A percentile compares a stretch with the other conserved stretches of the same genome.
Conservation (phyloP, 257 asterid species). For the Thymus quinquecostatus region DNA sequence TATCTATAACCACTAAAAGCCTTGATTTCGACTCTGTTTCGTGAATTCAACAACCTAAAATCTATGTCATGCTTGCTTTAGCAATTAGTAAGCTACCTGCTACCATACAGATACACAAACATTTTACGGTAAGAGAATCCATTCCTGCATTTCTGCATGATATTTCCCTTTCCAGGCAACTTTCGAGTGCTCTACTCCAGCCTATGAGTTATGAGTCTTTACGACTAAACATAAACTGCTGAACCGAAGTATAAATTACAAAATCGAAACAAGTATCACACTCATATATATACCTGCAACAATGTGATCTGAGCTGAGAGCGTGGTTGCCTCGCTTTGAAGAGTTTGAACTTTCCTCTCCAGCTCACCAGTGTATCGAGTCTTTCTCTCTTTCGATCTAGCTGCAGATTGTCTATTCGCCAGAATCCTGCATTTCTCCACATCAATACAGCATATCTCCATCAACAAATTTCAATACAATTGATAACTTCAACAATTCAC, state of each 20-base stretch:
- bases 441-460: constrained; percentile 20
- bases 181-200: background rate
- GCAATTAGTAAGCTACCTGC: background rate
- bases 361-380: constrained; percentile 78
- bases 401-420: constrained; percentile 97
- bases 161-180: background rate
- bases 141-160: constrained; percentile 20
- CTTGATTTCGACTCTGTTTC: background rate
- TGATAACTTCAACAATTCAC: background rate
- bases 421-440: constrained; percentile 57
- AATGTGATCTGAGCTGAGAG: constrained; percentile 86
- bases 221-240: background rate
- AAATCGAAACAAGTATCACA: background rate
- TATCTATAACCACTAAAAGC: background rate
- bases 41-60: background rate
- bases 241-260: too few species aligned
- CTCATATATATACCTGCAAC: constrained; percentile 71
- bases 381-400: constrained; percentile 92
- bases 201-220: background rate
- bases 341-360: constrained; percentile 94
- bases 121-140: background rate
- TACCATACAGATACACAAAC: background rate
- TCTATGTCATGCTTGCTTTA: background rate
- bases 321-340: constrained; percentile 91
- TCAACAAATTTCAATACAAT: background rate